Percentiles rank a stretch among this genome's conserved stretches.
These are phyloP conservation scores for Perilla frutescens DNA, from an alignment of 257 asterid genomes.

Conservation along the genomic window DNA sequence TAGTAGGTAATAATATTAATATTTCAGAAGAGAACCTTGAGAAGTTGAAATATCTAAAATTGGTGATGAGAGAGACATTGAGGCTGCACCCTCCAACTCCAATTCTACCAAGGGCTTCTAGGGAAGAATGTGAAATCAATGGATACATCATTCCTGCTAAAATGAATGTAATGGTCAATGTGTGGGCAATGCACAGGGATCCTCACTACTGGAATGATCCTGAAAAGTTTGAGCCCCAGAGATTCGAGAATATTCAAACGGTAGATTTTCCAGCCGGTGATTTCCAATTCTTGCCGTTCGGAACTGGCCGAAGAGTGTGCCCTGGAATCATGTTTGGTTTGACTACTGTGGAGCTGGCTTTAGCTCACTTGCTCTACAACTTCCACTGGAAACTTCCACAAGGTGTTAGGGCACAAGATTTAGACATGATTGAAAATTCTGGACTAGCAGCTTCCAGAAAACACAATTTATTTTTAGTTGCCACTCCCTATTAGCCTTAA, in stretches of 20 bases:
- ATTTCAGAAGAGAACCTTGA: constrained; percentile 24
- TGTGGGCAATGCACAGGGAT: constrained; percentile 47
- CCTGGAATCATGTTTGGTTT: constrained; percentile 39
- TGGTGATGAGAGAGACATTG: constrained; percentile 32
- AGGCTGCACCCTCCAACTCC: constrained; percentile 36
- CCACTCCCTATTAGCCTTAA: constrained; percentile 13
- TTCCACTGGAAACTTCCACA: constrained; percentile 48
- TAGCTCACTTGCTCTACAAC: constrained; percentile 40
- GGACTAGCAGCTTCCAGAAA: constrained; percentile 38
- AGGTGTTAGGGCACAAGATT: constrained; percentile 26
- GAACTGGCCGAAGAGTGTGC: constrained; percentile 46
- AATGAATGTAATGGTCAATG: constrained; percentile 38
- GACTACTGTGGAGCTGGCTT: constrained; percentile 36
- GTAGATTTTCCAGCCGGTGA: constrained; percentile 34
- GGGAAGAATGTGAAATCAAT: constrained; percentile 12
- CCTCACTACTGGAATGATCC: constrained; percentile 40
- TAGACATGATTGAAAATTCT: constrained; percentile 42
- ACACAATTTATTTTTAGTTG: constrained; percentile 28
- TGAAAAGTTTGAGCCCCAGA: constrained; percentile 37
- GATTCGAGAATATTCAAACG: constrained; percentile 3
- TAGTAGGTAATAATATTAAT: neutral
- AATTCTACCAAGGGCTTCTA: constrained; percentile 25
- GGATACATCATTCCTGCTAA: constrained; percentile 38
- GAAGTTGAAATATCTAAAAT: constrained; percentile 33
- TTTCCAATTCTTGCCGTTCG: constrained; percentile 43